A percentile compares a stretch with the other conserved stretches of the same genome.
Evolutionary conservation across 2,329 filamentous ascomycete genomes (phyloP).

Genomic region (Fusarium caatingaense): DNA sequence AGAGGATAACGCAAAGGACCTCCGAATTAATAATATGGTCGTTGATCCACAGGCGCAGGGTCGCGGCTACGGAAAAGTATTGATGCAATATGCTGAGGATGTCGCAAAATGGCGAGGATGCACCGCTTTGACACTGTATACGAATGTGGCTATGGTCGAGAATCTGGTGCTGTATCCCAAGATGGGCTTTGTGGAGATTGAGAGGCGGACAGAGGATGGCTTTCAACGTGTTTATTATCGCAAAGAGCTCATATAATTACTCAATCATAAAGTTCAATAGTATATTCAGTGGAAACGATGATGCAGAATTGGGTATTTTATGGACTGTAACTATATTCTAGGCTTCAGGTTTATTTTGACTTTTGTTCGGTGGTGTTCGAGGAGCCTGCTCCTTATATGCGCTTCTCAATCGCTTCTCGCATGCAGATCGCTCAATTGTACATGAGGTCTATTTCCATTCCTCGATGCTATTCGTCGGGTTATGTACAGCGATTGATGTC

Average conservation of each 20-base stretch:
- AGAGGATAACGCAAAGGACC: conserved; percentile 15
- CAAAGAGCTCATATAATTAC: conserved; percentile 47
- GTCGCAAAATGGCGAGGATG: conserved; percentile 42
- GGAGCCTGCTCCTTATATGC: neutral
- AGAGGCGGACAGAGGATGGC: conserved; percentile 46
- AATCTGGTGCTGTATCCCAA: conserved; percentile 46
- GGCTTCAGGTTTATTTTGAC: neutral
- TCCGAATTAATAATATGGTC: conserved; percentile 47
- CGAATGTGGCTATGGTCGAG: conserved; percentile 52
- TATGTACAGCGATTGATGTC: neutral
- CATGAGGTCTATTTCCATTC: neutral
- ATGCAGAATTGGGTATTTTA: neutral
- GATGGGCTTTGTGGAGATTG: conserved; percentile 51
- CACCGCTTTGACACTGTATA: conserved; percentile 47
- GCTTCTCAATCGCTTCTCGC: neutral
- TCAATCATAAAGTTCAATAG: neutral
- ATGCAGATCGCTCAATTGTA: neutral
- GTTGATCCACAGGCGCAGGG: conserved; percentile 49
- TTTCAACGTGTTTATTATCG: conserved; percentile 53
- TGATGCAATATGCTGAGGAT: conserved; percentile 49
- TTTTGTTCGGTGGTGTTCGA: neutral
- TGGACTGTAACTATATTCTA: neutral
- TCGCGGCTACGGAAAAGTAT: conserved; percentile 47
- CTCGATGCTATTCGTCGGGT: neutral
- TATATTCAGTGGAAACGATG: no score